Conservation (phyloP, 495 filamentous ascomycete genomes). For the Aspergillus baeticus region DNA sequence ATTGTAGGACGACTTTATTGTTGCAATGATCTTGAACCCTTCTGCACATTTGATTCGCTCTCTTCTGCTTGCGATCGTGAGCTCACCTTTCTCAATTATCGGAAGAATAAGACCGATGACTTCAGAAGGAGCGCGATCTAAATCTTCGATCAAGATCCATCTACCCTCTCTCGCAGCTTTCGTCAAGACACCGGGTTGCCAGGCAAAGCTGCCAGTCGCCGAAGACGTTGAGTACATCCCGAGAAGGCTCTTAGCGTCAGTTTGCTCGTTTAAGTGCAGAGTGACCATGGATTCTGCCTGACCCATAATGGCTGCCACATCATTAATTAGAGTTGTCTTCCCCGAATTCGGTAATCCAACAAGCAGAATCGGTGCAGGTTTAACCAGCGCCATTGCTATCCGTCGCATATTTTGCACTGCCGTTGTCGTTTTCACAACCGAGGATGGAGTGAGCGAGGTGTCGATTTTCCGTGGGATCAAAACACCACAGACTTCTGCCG, state of each 20-base stretch:
- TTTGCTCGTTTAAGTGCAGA: slow-evolving; percentile 94
- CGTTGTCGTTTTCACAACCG: slow-evolving; percentile 70
- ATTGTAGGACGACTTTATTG: slow-evolving; percentile 75
- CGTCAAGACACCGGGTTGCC: slow-evolving; percentile 91
- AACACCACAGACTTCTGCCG: slow-evolving; percentile 57
- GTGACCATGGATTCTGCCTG: slow-evolving; percentile 78
- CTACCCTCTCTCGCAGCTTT: slow-evolving; percentile 90
- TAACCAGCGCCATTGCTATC: slow-evolving; percentile 64
- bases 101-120: slow-evolving; percentile 89
- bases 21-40: slow-evolving; percentile 88
- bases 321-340: slow-evolving; percentile 83
- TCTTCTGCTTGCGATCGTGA: slow-evolving; percentile 82
- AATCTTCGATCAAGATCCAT: slow-evolving; percentile 95
- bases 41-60: slow-evolving; percentile 78
- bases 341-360: slow-evolving; percentile 84
- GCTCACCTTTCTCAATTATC: slow-evolving; percentile 81
- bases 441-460: slow-evolving; percentile 41
- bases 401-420: slow-evolving; percentile 65
- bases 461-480: slow-evolving; percentile 65
- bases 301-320: slow-evolving; percentile 73
- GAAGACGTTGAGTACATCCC: slow-evolving; percentile 87
- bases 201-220: slow-evolving; percentile 82
- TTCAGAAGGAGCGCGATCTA: slow-evolving; percentile 94
- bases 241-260: slow-evolving; percentile 90
- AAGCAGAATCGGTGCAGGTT: slow-evolving; percentile 68